A percentile compares a stretch with the other conserved stretches of the same genome.
Evolutionary conservation across 805 yeast genomes (phyloP).

Genomic region (Candida suzukii): DNA sequence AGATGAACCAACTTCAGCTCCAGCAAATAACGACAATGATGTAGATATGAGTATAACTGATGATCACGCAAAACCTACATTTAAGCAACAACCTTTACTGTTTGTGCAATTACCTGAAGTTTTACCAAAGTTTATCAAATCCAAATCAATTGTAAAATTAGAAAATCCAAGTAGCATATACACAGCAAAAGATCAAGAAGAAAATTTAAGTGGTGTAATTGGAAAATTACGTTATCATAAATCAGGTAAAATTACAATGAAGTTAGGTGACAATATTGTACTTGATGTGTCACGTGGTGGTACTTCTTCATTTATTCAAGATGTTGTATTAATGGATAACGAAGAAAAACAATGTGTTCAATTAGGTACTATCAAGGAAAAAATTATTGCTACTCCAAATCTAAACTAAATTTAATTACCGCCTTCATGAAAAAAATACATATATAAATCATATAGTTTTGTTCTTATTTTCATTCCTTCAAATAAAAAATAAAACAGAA

Average conservation of each 20-base stretch:
- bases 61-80: conserved; percentile 1
- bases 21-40: conserved; percentile 2
- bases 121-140: conserved; percentile 15
- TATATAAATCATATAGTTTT: too few species aligned
- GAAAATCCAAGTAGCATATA: conserved; percentile 3
- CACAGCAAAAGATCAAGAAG: neutral
- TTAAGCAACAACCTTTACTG: conserved; percentile 6
- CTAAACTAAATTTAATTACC: conserved; percentile 9
- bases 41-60: neutral
- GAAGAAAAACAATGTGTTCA: conserved; percentile 35
- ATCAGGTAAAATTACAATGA: conserved; percentile 75
- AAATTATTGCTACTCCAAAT: conserved; percentile 54
- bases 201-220: conserved; percentile 44
- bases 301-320: conserved; percentile 63
- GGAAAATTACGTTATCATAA: conserved; percentile 74
- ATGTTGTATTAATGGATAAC: conserved; percentile 41
- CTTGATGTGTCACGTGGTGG: conserved; percentile 72
- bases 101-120: conserved; percentile 25
- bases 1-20: conserved; percentile 4
- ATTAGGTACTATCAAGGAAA: conserved; percentile 50
- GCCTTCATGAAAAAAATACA: neutral
- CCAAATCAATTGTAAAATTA: conserved; percentile 4
- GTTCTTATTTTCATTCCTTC: too few species aligned
- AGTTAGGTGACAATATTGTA: conserved; percentile 56
- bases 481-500: too few species aligned